Conservation (phyloP, 2,329 filamentous ascomycete genomes). For the Hortaea werneckii region DNA sequence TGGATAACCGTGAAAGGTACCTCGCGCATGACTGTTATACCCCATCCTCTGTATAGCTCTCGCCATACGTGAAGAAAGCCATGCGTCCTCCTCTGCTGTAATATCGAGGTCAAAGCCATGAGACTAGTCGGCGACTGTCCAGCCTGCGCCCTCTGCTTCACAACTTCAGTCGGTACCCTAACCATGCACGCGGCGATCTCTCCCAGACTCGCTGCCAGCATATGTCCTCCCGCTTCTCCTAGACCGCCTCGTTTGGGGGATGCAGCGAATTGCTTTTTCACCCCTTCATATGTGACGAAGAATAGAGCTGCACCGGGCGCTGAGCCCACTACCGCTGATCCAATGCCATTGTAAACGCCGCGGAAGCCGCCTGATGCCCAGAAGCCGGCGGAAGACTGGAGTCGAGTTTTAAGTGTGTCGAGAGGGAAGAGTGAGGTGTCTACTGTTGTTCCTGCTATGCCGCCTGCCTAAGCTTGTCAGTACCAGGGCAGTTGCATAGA, state of each 20-base stretch:
- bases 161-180: slow-evolving; percentile 86
- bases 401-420: slow-evolving; percentile 96
- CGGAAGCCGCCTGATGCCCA: slow-evolving; percentile 75
- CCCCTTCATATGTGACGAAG: slow-evolving; percentile 46
- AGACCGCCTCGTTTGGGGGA: slow-evolving; percentile 7
- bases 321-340: slow-evolving; percentile 78
- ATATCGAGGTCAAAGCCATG: slow-evolving; percentile 59
- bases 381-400: slow-evolving; percentile 73
- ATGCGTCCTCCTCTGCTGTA: slow-evolving; percentile 31
- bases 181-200: slow-evolving; percentile 89
- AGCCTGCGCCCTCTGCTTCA: slow-evolving; percentile 94
- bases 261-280: slow-evolving; percentile 13
- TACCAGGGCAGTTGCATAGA: background rate
- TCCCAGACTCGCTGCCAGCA: slow-evolving; percentile 74
- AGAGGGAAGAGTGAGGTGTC: slow-evolving; percentile 95
- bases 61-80: slow-evolving; percentile 53
- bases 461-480: slow-evolving; percentile 55
- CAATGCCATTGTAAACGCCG: slow-evolving; percentile 88
- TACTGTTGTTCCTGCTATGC: slow-evolving; percentile 85
- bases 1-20: slow-evolving; percentile 96
- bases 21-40: slow-evolving; percentile 87
- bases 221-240: slow-evolving; percentile 48
- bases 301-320: slow-evolving; percentile 92
- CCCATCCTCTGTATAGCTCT: slow-evolving; percentile 85
- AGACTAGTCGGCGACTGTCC: slow-evolving; percentile 63